Base-by-base conservation (phyloP, 495 filamentous ascomycete genomes). In the Alectoria sarmentosa region DNA sequence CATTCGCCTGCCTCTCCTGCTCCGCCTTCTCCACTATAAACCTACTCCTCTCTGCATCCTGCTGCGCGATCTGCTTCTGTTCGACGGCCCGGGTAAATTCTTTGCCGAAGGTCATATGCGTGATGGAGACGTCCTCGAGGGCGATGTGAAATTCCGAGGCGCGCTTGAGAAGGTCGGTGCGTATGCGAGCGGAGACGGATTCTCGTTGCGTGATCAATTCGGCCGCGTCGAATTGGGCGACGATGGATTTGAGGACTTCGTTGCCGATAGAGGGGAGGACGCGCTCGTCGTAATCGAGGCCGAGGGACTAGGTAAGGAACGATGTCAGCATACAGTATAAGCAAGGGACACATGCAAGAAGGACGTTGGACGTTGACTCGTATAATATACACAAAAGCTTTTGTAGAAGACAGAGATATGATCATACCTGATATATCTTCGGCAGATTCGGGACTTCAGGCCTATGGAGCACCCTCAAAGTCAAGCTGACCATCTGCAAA, bases 41-140 rank as follows among this genome's bases (percentile, higher is more conserved):
- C 64, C 94, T 82, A 34, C 93, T 92, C 61, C 94, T 84, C 83
- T 99, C 94, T 65, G 94, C 94, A 73, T 99, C 94, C 77, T 99
- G 94, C 80, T 99, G 94, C 34, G 94, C 94, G 76, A 99, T 99
- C 82, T 99, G 94, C 84, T 99, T 99, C 83, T 99, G 95, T 80
- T 99, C 94, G 71, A 99, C 94, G 66, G 94, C 94, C 67, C 86
- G 85, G 65, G 94, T 99, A 86, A 99, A 99, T 79, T 99, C 94
- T 80, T 91, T 92, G 63, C 94, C 94, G 77, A 99, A 99, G 62
- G 94, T 98, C 94, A 99, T 98, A 85, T 99, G 94, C 49, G 94
- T 99, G 82, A 99, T 99, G 70, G 90, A 95, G 64, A 99, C 94
- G 72, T 99, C 94, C 77, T 99, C 94, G 49, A 99, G 89, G 39